Evolutionary conservation across 495 filamentous ascomycete genomes (phyloP), one percentile per base, ranked within the genome.

Genomic region (Chlorociboria aeruginascens): DNA sequence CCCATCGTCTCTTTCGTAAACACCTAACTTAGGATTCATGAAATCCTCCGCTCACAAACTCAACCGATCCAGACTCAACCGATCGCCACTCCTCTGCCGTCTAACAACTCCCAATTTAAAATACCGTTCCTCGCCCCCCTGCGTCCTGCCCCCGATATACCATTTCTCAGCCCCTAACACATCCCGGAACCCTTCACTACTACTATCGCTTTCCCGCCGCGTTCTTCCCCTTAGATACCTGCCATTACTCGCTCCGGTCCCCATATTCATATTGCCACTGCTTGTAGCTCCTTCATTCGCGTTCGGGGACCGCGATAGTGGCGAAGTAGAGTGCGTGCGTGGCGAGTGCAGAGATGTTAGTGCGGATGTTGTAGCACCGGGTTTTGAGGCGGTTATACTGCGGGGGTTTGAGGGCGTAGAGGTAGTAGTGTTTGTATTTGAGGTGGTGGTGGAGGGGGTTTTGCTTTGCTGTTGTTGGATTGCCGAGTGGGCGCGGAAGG

Each of bases 141-240:
- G 81, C 31, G 86, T 93, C 54, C 83, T 67, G 1, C 89, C 89
- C 2, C 89, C 89, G 44, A 95, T 86, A 63, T 90, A 95, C 81
- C 86, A 87, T 58, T 82, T 85, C 67, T 94, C 89, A 0, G 75
- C 73, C 0, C 84, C 84, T 1, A 81, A 55, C 6, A 79, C 79
- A 54, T 93, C 88, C 13, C 84, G 67, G 54, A 93, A 94, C 7
- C 79, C 79, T 42, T 87, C 85, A 34, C 77, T 83, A 40, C 79
- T 83, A 59, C 77, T 87, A 52, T 88, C 85, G 47, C 82, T 87
- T 32, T 86, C 86, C 41, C 89, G 73, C 46, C 88, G 71, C 20
- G 20, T 25, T 25, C 20, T 25, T 4, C 33, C 78, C 69, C 36
- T 17, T n/a, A 39, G 36, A 39, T 39, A 39, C 36, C 12, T 39